Percentiles rank a stretch among this genome's conserved stretches.
These are phyloP conservation scores for Echium plantagineum DNA, from an alignment of 257 asterid genomes.

Conservation along the genomic window DNA sequence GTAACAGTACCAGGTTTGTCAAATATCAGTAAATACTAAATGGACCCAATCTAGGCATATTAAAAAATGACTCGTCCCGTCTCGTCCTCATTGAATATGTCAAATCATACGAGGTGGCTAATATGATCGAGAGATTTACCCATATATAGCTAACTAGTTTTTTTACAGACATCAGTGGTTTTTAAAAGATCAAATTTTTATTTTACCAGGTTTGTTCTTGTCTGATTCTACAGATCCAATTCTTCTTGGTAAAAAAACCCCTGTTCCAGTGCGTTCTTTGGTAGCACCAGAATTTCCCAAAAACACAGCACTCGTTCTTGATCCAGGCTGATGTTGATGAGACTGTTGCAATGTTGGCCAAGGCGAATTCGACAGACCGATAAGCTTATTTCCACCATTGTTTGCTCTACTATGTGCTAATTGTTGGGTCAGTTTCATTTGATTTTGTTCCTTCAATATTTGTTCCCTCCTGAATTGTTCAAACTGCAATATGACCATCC, in stretches of 20 bases:
- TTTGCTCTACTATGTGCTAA: slow-evolving; percentile 18
- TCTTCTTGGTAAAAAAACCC: slow-evolving; percentile 65
- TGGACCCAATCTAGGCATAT: too few species aligned
- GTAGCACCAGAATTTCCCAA: slow-evolving; percentile 28
- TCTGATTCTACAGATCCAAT: slow-evolving; percentile 23
- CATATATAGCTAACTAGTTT: too few species aligned
- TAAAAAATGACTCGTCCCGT: too few species aligned
- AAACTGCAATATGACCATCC: slow-evolving; percentile 15
- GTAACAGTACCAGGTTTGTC: not conserved
- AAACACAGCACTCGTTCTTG: slow-evolving; percentile 36
- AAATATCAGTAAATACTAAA: too few species aligned
- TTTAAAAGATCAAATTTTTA: too few species aligned
- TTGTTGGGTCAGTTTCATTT: slow-evolving; percentile 15
- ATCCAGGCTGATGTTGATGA: slow-evolving; percentile 15
- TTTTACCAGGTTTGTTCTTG: slow-evolving; percentile 36
- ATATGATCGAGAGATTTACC: too few species aligned
- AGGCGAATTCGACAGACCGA: slow-evolving; percentile 16
- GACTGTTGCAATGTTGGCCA: slow-evolving; percentile 49
- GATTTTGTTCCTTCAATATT: slow-evolving; percentile 19
- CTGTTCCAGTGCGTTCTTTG: slow-evolving; percentile 65
- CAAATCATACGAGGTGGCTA: too few species aligned
- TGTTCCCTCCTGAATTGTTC: slow-evolving; percentile 30
- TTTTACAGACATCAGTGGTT: too few species aligned
- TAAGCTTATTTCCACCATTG: slow-evolving; percentile 12
- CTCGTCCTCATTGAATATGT: too few species aligned